These are phyloP conservation scores for Aspergillus olivimuriae DNA, from an alignment of 495 filamentous ascomycete genomes.

Conservation along the genomic window DNA sequence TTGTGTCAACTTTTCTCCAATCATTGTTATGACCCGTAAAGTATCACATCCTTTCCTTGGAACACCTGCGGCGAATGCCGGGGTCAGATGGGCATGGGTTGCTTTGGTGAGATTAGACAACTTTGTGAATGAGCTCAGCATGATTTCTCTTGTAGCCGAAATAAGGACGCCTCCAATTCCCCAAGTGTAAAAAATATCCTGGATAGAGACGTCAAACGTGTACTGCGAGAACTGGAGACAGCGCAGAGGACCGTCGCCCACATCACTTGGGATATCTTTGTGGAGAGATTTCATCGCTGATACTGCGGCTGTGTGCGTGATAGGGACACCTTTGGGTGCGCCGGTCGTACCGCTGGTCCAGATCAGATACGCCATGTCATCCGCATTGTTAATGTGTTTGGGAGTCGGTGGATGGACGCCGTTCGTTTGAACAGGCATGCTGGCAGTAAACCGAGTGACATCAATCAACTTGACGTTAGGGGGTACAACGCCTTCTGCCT, in stretches of 20 bases:
- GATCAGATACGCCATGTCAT: slow-evolving; percentile 60
- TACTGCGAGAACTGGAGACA: slow-evolving; percentile 34
- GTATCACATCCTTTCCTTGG: slow-evolving; percentile 24
- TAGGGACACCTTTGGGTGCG: slow-evolving; percentile 58
- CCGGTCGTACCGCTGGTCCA: slow-evolving; percentile 85
- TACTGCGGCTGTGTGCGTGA: slow-evolving; percentile 31
- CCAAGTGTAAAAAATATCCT: slow-evolving; percentile 38
- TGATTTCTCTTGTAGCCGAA: slow-evolving; percentile 24
- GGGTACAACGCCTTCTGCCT: slow-evolving; percentile 22
- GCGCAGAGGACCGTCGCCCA: slow-evolving; percentile 16
- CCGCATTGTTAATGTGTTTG: slow-evolving; percentile 10
- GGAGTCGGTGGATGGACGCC: background rate
- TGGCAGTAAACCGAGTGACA: slow-evolving; percentile 10
- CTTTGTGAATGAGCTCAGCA: slow-evolving; percentile 28
- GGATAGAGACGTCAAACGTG: slow-evolving; percentile 35
- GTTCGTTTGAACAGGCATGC: background rate
- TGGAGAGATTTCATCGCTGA: slow-evolving; percentile 28
- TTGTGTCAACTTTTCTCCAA: slow-evolving; percentile 88
- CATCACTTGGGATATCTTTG: slow-evolving; percentile 22
- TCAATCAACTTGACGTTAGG: slow-evolving; percentile 18
- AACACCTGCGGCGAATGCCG: slow-evolving; percentile 29
- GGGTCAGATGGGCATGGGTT: slow-evolving; percentile 36
- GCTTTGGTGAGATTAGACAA: slow-evolving; percentile 25
- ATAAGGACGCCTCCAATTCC: slow-evolving; percentile 30
- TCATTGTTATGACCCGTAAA: slow-evolving; percentile 77